phyloP scores from a whole-genome alignment of 2,329 filamentous ascomycete genomes.

The Epichloe sp. region DNA sequence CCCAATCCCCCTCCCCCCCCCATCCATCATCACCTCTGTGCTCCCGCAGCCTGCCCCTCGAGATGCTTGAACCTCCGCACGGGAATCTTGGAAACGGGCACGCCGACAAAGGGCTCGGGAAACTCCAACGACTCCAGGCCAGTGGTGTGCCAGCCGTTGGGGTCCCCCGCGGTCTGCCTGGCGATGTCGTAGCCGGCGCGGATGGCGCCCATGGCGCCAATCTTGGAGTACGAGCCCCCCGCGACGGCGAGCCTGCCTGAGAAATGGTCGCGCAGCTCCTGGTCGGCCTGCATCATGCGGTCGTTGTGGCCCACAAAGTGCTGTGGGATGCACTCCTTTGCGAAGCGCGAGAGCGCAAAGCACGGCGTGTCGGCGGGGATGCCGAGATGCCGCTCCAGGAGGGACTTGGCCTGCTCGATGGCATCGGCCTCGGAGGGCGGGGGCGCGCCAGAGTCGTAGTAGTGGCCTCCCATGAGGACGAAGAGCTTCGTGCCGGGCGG shows the following conservation, averaged over 20 bases:
- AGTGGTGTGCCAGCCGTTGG: conserved; percentile 13
- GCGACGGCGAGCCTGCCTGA: conserved; percentile 51
- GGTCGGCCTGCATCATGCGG: conserved; percentile 44
- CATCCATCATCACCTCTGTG: neutral
- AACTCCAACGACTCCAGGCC: conserved; percentile 17
- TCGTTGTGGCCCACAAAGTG: conserved; percentile 66
- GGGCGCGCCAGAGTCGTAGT: conserved; percentile 44
- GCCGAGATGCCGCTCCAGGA: conserved; percentile 61
- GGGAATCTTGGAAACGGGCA: conserved; percentile 14
- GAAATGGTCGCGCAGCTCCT: conserved; percentile 42
- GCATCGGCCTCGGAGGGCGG: conserved; percentile 52
- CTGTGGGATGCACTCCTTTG: conserved; percentile 73
- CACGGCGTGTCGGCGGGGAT: conserved; percentile 48
- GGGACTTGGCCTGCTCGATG: conserved; percentile 51
- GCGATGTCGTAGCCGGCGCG: conserved; percentile 28
- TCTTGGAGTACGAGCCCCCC: conserved; percentile 38
- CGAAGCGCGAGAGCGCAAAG: conserved; percentile 45
- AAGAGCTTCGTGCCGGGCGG: conserved; percentile 70
- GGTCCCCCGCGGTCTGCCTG: conserved; percentile 7
- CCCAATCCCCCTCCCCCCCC: no score
- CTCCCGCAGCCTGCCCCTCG: neutral
- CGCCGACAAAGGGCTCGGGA: conserved; percentile 12
- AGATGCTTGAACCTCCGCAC: conserved; percentile 13
- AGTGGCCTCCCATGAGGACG: conserved; percentile 89
- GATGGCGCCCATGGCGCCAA: conserved; percentile 38